These are phyloP conservation scores for Alternaria dauci DNA, from an alignment of 2,329 filamentous ascomycete species.

Conservation along the genomic window DNA sequence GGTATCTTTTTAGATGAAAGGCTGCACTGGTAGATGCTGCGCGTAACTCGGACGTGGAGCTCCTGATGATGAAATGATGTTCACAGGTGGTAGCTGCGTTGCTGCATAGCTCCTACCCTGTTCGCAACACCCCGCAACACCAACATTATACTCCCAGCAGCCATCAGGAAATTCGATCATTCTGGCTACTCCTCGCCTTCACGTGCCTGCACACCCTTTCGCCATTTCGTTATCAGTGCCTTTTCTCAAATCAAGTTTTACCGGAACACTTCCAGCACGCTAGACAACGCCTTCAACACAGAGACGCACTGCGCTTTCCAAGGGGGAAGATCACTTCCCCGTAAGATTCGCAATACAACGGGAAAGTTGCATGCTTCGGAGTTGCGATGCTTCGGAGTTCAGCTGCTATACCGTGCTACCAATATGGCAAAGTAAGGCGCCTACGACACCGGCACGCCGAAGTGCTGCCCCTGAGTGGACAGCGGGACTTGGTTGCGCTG, in stretches of 20 bases:
- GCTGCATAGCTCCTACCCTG: neutral
- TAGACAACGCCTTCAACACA: neutral
- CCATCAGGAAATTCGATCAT: neutral
- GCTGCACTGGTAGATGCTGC: neutral
- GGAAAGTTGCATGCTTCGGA: conserved; percentile 8
- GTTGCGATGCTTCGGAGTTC: neutral
- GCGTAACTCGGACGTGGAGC: neutral
- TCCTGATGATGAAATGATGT: conserved; percentile 9
- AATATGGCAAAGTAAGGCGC: conserved; percentile 11
- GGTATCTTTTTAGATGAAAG: neutral
- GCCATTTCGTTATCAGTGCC: neutral
- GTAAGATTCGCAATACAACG: neutral
- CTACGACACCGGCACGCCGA: conserved; percentile 17
- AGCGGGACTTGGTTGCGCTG: conserved; percentile 16
- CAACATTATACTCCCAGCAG: neutral
- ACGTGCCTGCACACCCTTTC: neutral
- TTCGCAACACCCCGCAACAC: neutral
- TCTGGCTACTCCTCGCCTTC: neutral
- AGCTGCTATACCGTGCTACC: neutral
- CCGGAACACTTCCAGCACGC: neutral
- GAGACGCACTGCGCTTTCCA: neutral
- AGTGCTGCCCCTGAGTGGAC: conserved; percentile 22
- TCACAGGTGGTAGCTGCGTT: neutral
- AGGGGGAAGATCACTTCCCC: neutral
- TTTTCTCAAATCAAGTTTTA: neutral